Conservation (phyloP, 1,284 basidiomycete species). For the Grifola frondosa region DNA sequence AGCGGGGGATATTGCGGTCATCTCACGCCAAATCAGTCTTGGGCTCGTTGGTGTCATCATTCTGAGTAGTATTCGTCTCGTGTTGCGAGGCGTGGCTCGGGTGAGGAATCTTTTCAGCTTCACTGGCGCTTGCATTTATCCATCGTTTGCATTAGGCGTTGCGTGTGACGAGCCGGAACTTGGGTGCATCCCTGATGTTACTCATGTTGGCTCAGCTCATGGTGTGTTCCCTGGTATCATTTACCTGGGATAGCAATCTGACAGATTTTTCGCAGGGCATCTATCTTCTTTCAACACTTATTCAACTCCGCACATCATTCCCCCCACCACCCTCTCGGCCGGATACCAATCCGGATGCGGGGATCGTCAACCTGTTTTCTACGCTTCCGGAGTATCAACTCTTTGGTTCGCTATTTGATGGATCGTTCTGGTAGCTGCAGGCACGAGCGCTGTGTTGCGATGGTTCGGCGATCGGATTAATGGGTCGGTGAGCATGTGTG, state of each 20-base stretch:
- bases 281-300: slow-evolving; percentile 74
- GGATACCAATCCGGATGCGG: slow-evolving; percentile 21
- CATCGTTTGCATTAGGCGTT: slow-evolving; percentile 43
- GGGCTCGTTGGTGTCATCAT: slow-evolving; percentile 72
- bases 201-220: slow-evolving; percentile 76
- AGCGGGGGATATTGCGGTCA: slow-evolving; percentile 42
- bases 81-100: slow-evolving; percentile 63
- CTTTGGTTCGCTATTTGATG: slow-evolving; percentile 73
- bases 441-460: slow-evolving; percentile 41
- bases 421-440: slow-evolving; percentile 62
- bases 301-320: slow-evolving; percentile 75
- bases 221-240: slow-evolving; percentile 41
- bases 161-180: slow-evolving; percentile 62
- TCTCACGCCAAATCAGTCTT: slow-evolving; percentile 68
- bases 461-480: slow-evolving; percentile 44
- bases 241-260: background rate
- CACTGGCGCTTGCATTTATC: background rate
- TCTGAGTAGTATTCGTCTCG: slow-evolving; percentile 63
- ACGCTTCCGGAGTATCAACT: slow-evolving; percentile 72
- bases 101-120: slow-evolving; percentile 37
- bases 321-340: slow-evolving; percentile 46
- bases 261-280: slow-evolving; percentile 51
- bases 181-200: slow-evolving; percentile 70
- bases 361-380: slow-evolving; percentile 59
- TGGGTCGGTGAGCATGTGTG: slow-evolving; percentile 1